Percentiles rank a stretch among this genome's conserved stretches.
phyloP scores from a whole-genome alignment of 768 basidiomycete species.

The Mycena vulgaris region DNA sequence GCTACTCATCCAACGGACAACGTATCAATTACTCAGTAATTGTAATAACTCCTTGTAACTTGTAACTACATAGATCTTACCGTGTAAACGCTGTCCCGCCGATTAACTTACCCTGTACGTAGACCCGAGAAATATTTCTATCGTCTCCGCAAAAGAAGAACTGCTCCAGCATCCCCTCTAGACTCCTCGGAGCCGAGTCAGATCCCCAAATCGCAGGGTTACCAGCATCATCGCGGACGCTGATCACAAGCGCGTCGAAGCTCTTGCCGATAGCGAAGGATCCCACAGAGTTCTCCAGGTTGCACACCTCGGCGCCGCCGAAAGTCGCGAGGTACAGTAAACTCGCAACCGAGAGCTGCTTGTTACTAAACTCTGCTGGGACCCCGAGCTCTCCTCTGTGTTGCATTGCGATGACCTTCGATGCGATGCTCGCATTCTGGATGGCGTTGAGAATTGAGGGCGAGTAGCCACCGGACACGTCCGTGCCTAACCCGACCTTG shows the following conservation, averaged over 20 bases:
- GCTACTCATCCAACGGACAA: neutral
- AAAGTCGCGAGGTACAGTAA: conserved; percentile 92
- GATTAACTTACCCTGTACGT: conserved; percentile 85
- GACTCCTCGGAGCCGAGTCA: conserved; percentile 50
- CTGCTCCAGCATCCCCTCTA: conserved; percentile 80
- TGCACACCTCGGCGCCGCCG: conserved; percentile 91
- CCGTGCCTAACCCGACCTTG: conserved; percentile 95
- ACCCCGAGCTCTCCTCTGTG: conserved; percentile 29
- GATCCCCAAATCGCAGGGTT: conserved; percentile 73
- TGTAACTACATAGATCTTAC: conserved; percentile 21
- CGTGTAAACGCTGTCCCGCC: conserved; percentile 70
- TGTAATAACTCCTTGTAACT: conserved; percentile 15
- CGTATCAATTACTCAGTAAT: neutral
- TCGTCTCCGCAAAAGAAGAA: conserved; percentile 93
- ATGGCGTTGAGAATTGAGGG: conserved; percentile 84
- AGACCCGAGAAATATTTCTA: conserved; percentile 86
- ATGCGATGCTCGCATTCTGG: conserved; percentile 83
- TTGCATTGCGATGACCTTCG: conserved; percentile 80
- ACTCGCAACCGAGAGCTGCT: conserved; percentile 80
- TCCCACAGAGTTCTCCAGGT: conserved; percentile 77
- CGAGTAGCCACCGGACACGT: conserved; percentile 90
- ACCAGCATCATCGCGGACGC: conserved; percentile 64
- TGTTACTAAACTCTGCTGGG: conserved; percentile 59
- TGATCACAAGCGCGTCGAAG: conserved; percentile 91
- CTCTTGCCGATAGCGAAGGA: conserved; percentile 86